These are phyloP conservation scores for Rhytidiadelphus loreus DNA, from an alignment of 225 moss, liverwort and hornwort genomes.

Conservation along the genomic window DNA sequence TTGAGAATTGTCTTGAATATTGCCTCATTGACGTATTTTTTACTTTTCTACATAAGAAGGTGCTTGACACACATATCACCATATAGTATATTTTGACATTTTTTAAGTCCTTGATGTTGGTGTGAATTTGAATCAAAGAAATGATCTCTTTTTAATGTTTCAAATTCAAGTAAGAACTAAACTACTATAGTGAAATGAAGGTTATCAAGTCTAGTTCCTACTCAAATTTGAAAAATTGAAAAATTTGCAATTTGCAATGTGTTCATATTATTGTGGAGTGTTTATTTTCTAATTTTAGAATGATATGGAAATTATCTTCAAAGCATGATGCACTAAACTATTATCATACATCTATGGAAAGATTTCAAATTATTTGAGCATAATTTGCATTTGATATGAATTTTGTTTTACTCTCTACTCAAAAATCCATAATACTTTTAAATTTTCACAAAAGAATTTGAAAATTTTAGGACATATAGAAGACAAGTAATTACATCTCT, in stretches of 20 bases:
- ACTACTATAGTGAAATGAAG: not conserved
- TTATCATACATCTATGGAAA: not conserved
- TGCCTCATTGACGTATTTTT: not conserved
- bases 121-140: too few relatives aligned
- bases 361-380: not conserved
- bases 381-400: not conserved
- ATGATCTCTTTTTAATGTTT: too few relatives aligned
- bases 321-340: not conserved
- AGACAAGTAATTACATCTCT: not conserved
- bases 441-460: not conserved
- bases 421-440: not conserved
- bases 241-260: not conserved
- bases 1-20: not conserved
- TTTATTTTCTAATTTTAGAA: not conserved
- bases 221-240: not conserved
- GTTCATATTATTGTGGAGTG: fast-evolving
- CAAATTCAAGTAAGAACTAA: too few relatives aligned
- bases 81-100: not conserved
- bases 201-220: not conserved
- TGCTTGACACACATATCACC: fast-evolving
- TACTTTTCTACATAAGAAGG: not conserved
- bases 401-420: not conserved
- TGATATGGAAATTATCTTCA: too few relatives aligned
- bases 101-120: not conserved
- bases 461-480: not conserved